phyloP scores from a whole-genome alignment of 1,284 basidiomycete genomes.

The Moesziomyces sp. region DNA sequence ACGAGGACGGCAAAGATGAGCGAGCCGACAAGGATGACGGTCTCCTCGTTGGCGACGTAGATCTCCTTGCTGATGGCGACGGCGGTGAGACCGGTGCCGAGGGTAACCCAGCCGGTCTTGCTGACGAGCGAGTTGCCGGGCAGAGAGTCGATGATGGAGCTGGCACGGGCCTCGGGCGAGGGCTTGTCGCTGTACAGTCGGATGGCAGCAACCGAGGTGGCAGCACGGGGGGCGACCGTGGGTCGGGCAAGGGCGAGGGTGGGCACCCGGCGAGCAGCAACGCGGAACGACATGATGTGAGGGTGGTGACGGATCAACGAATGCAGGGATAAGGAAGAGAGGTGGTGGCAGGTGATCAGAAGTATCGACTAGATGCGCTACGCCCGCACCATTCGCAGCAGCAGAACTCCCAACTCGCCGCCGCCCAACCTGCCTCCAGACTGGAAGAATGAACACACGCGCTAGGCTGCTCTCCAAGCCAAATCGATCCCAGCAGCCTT shows the following conservation, averaged over 20 bases:
- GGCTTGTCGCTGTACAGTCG: constrained; percentile 66
- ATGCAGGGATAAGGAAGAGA: constrained; percentile 13
- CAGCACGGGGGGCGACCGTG: constrained; percentile 33
- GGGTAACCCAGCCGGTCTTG: constrained; percentile 88
- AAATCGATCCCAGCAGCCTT: background rate
- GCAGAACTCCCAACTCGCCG: background rate
- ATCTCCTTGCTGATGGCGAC: constrained; percentile 96
- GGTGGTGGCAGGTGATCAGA: constrained; percentile 8
- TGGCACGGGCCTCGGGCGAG: constrained; percentile 83
- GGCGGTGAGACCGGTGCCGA: constrained; percentile 88
- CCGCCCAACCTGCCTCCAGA: background rate
- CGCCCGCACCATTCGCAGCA: background rate
- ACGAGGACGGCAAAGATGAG: constrained; percentile 85
- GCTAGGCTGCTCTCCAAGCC: background rate
- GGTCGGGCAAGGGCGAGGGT: constrained; percentile 51
- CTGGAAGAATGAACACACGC: background rate
- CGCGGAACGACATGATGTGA: constrained; percentile 47
- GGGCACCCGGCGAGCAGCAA: constrained; percentile 43
- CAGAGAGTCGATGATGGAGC: constrained; percentile 88
- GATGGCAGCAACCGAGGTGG: constrained; percentile 47
- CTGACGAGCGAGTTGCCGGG: constrained; percentile 92
- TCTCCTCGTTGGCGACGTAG: constrained; percentile 90
- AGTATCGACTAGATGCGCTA: background rate
- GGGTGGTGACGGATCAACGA: background rate
- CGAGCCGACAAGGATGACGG: constrained; percentile 76